These are phyloP conservation scores for Nakazawaea ernobii DNA, from an alignment of 805 yeast species.

Conservation along the genomic window DNA sequence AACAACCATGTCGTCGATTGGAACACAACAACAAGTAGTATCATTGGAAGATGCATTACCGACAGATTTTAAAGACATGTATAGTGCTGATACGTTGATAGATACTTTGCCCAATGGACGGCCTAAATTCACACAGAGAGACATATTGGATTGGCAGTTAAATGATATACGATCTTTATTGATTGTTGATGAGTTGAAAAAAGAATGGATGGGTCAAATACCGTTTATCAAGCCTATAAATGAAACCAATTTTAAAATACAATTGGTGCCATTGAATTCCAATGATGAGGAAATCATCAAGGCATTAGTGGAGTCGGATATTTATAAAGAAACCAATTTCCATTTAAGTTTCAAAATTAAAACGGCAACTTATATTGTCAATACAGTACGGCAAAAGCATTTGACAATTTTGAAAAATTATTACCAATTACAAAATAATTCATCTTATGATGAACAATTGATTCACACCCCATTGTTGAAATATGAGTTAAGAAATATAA, in stretches of 20 bases:
- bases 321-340: constrained; percentile 60
- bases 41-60: constrained; percentile 50
- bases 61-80: constrained; percentile 45
- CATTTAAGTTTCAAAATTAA: constrained; percentile 47
- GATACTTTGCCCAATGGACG: constrained; percentile 51
- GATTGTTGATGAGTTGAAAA: constrained; percentile 42
- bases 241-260: constrained; percentile 37
- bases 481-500: constrained; percentile 65
- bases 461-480: constrained; percentile 23
- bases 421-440: constrained; percentile 17
- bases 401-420: constrained; percentile 18
- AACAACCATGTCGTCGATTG: constrained; percentile 1
- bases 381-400: constrained; percentile 50
- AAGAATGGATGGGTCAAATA: constrained; percentile 50
- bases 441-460: background rate
- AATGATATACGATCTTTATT: constrained; percentile 65
- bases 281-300: constrained; percentile 42
- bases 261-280: constrained; percentile 46
- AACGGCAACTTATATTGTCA: constrained; percentile 58
- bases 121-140: constrained; percentile 57
- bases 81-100: constrained; percentile 47
- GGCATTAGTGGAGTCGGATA: constrained; percentile 49
- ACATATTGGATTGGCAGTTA: constrained; percentile 62
- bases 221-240: constrained; percentile 33
- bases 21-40: constrained; percentile 12